These are phyloP conservation scores for Ogataea paradorogensis DNA, from an alignment of 805 yeast species.

Conservation along the genomic window DNA sequence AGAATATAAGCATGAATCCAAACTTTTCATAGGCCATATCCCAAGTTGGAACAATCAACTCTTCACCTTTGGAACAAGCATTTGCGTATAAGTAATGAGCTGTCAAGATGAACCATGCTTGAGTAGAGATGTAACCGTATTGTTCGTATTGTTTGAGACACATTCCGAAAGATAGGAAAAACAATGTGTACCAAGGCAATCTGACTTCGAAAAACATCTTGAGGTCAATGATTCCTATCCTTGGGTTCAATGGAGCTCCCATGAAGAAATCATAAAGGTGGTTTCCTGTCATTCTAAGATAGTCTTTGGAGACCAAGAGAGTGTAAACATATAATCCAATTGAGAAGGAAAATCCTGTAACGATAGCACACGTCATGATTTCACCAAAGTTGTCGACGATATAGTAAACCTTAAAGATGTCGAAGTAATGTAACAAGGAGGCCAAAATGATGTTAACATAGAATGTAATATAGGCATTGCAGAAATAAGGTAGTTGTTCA, in stretches of 20 bases:
- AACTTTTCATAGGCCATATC: slow-evolving; percentile 99
- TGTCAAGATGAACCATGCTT: slow-evolving; percentile 64
- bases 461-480: slow-evolving; percentile 87
- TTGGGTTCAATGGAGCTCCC: slow-evolving; percentile 97
- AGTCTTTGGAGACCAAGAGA: slow-evolving; percentile 62
- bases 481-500: slow-evolving; percentile 83
- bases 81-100: slow-evolving; percentile 96
- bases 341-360: slow-evolving; percentile 70
- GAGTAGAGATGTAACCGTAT: slow-evolving; percentile 78
- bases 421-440: slow-evolving; percentile 65
- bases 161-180: slow-evolving; percentile 71
- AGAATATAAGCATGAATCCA: slow-evolving; percentile 97
- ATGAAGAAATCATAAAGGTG: slow-evolving; percentile 87
- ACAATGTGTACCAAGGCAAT: slow-evolving; percentile 91
- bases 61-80: slow-evolving; percentile 98
- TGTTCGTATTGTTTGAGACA: slow-evolving; percentile 75
- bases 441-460: slow-evolving; percentile 63
- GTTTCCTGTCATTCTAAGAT: slow-evolving; percentile 89
- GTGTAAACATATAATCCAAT: slow-evolving; percentile 69
- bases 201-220: slow-evolving; percentile 98
- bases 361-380: slow-evolving; percentile 88
- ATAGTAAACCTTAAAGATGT: slow-evolving; percentile 68
- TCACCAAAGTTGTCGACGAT: slow-evolving; percentile 83
- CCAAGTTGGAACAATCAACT: slow-evolving; percentile 96
- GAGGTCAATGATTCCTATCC: slow-evolving; percentile 87